Percentiles rank a stretch among this genome's conserved stretches.
These are phyloP conservation scores for Fusarium virguliforme DNA, from an alignment of 2,329 filamentous ascomycete species.

Conservation along the genomic window DNA sequence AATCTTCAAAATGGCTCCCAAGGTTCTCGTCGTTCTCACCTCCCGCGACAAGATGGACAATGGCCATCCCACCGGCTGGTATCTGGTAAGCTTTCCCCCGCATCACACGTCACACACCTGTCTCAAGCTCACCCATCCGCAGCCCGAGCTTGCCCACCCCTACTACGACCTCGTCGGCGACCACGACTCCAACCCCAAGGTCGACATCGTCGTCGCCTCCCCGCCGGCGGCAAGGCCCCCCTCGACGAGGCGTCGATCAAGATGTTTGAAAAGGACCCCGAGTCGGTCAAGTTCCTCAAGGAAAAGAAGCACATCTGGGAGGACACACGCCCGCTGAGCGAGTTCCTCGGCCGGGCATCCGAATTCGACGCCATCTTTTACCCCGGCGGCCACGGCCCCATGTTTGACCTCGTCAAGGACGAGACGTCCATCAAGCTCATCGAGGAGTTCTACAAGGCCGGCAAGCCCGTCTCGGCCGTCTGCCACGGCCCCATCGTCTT, in stretches of 20 bases:
- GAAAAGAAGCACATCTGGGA: slow-evolving; percentile 74
- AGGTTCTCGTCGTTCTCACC: slow-evolving; percentile 80
- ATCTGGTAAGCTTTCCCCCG: slow-evolving; percentile 66
- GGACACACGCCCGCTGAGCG: slow-evolving; percentile 71
- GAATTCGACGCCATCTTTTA: slow-evolving; percentile 77
- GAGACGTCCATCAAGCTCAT: slow-evolving; percentile 72
- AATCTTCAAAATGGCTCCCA: slow-evolving; percentile 64
- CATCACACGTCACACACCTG: neutral
- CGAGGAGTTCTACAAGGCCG: slow-evolving; percentile 72
- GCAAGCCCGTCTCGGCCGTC: slow-evolving; percentile 76
- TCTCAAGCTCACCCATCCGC: neutral
- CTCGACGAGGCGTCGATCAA: slow-evolving; percentile 74
- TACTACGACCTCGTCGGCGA: slow-evolving; percentile 68
- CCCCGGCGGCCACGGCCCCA: slow-evolving; percentile 73
- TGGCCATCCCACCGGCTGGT: slow-evolving; percentile 78
- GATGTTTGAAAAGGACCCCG: slow-evolving; percentile 67
- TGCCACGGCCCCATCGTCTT: slow-evolving; percentile 80
- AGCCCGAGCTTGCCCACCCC: slow-evolving; percentile 77
- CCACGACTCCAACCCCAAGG: slow-evolving; percentile 58
- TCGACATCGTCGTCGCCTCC: slow-evolving; percentile 72
- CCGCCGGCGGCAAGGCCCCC: slow-evolving; percentile 73
- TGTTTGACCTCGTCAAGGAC: slow-evolving; percentile 77
- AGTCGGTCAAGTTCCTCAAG: slow-evolving; percentile 69
- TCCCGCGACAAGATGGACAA: slow-evolving; percentile 70
- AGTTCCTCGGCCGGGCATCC: slow-evolving; percentile 69